These are phyloP conservation scores for Stachybotrys echinatus DNA, from an alignment of 2,329 filamentous ascomycete genomes.

Conservation along the genomic window DNA sequence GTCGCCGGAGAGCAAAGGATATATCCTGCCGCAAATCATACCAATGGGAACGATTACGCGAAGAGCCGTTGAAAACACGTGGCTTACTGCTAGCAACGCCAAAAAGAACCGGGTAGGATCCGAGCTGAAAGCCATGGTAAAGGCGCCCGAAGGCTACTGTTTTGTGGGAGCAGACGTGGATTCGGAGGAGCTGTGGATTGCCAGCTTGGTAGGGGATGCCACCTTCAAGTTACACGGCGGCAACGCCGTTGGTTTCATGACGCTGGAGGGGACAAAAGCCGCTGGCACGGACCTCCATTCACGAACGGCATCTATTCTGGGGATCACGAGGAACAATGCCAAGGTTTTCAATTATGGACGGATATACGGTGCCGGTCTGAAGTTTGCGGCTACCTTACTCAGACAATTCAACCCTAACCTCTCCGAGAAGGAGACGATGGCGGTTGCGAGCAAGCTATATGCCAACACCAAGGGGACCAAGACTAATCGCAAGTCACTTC, in stretches of 20 bases:
- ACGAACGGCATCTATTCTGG: conserved; percentile 83
- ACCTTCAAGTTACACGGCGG: conserved; percentile 94
- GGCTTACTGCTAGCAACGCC: conserved; percentile 95
- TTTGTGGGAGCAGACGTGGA: conserved; percentile 98
- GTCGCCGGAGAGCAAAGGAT: conserved; percentile 45
- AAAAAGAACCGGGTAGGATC: conserved; percentile 95
- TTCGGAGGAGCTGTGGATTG: conserved; percentile 97
- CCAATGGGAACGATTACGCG: conserved; percentile 98
- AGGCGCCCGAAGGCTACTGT: conserved; percentile 80
- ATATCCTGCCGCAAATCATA: conserved; percentile 91
- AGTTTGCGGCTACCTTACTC: conserved; percentile 84
- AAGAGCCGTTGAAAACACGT: conserved; percentile 93
- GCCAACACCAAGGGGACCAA: conserved; percentile 85
- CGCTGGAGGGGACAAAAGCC: conserved; percentile 89
- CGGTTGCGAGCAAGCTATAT: conserved; percentile 77
- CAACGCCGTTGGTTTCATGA: conserved; percentile 99
- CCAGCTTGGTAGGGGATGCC: conserved; percentile 87
- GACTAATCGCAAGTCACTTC: conserved; percentile 67
- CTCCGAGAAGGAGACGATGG: conserved; percentile 70
- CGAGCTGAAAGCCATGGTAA: conserved; percentile 95
- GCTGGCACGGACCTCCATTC: conserved; percentile 93
- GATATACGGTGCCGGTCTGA: conserved; percentile 95
- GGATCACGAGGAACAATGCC: conserved; percentile 90
- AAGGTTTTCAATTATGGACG: conserved; percentile 99
- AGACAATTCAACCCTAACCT: conserved; percentile 88